Base-by-base conservation (phyloP, 192 early-diverging fungal genomes). In the Ramicandelaber brevisporus region DNA sequence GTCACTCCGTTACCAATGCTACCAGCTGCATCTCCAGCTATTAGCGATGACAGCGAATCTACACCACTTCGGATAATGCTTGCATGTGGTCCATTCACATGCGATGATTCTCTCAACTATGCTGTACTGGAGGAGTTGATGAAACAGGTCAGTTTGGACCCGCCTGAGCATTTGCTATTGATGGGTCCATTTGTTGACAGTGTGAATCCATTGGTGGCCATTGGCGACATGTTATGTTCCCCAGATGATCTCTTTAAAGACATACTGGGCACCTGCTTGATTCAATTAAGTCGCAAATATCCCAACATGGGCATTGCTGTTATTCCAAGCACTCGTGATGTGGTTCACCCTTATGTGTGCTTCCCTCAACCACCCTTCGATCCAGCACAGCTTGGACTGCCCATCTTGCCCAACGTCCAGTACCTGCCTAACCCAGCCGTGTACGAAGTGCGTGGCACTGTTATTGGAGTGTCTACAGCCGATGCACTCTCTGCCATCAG, bases 321-420 rank as follows among this genome's bases (percentile, higher is more conserved):
- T 8, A 51, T 84, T 8, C 79, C 82, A 4, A 67, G 67, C 19
- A 50, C 57, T 9, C 41, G 61, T 8, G 82, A 84, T 34, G 40
- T 66, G 2, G 41, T 67, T 21, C 61, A 70, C 13, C 52, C 67
- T 14, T 72, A 61, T 28, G 33, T 61, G 2, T 59, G 59, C 6
- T 68, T 80, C 33, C 82, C 82, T 8, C 82, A 87, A 30, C 82
- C 82, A 9, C 38, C 70, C 1, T 42, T 82, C 28, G 44, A 30
- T 13, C 18, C 26, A 2, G 20, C 4, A 18, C 7, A 5, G 19
- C n/a, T n/a, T n/a, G n/a, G n/a, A n/a, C n/a, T n/a, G n/a, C n/a
- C n/a, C n/a, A n/a, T n/a, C n/a, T n/a, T n/a, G n/a, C n/a, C n/a
- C n/a, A n/a, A 31, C 11, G 47, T 39, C 8, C 32, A 35, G 7